Conservation (phyloP, 257 asterid genomes). For the Mentha longifolia region DNA sequence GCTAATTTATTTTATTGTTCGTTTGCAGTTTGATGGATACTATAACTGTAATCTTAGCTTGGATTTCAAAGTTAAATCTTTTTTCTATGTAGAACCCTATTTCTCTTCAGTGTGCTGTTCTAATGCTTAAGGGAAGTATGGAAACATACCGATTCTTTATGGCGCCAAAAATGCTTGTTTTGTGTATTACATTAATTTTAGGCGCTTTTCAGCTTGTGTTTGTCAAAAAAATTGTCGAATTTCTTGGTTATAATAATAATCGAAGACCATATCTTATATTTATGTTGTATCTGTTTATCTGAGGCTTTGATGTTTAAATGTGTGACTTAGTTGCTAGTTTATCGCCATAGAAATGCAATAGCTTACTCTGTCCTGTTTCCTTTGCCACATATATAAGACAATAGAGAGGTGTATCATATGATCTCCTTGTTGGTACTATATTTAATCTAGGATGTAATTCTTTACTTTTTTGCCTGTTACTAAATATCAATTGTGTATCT, state of each 20-base stretch:
- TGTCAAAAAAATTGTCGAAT: no score
- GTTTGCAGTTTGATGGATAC: background rate
- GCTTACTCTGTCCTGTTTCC: background rate
- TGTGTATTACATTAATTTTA: no score
- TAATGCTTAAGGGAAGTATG: background rate
- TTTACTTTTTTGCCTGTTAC: constrained; percentile 17
- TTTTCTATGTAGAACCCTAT: background rate
- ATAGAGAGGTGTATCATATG: constrained; percentile 2
- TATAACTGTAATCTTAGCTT: constrained; percentile 8
- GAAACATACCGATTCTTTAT: background rate
- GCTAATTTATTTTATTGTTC: no score
- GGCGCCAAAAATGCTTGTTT: background rate
- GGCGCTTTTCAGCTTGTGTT: background rate
- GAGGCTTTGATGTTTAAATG: background rate
- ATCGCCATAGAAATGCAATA: background rate
- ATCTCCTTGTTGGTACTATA: background rate
- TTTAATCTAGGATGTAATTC: constrained; percentile 18
- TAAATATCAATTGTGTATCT: constrained; percentile 14
- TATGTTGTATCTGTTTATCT: background rate
- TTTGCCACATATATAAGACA: constrained; percentile 5
- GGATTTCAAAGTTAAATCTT: background rate
- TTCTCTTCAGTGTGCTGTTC: constrained; percentile 5
- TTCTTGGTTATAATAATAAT: constrained; percentile 1
- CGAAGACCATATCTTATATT: background rate
- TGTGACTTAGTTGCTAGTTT: constrained; percentile 13